Base-by-base conservation (phyloP, 148 eudicot genomes). In the Silene conica region DNA sequence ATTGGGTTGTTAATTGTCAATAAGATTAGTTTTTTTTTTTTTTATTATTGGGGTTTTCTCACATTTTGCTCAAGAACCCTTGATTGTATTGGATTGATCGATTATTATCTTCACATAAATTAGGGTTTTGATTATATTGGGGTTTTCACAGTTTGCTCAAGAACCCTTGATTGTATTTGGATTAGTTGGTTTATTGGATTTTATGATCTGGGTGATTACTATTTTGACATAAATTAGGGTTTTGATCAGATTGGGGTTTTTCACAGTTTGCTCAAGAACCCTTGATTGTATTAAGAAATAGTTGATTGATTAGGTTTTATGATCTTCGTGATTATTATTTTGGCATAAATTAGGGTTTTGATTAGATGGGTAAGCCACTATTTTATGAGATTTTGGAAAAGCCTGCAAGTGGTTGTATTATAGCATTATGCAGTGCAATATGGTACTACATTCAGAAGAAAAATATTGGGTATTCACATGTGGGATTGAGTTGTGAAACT, bases 361-460 rank as follows among this genome's bases (percentile, higher is more conserved):
- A n/a, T 71, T 75, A 84, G 84, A 94, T 94, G 98, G 98, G 98
- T 63, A 94, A 94, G 79, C 97, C 98, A 3, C 56, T 94, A 21
- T 56, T 94, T 4, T 89, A 81, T 80, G 98, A 94, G 82, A 91
- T 94, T 59, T 68, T 87, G 63, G 98, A 94, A 78, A 94, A 94
- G 74, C 98, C 98, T 63, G 98, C 88, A 50, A 91, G 96, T 48
- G 91, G 97, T 69, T 94, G 90, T 85, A 54, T 88, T 0, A 91
- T 94, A 52, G 96, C 84, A 41, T 70, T 94, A 22, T 91, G 97
- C 75, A 86, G 82, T 85, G 87, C 85, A 68, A 84, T 91, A 55
- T 94, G 98, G 98, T 88, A 83, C 57, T 89, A 85, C 48, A 89
- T 94, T 72, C 97, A 94, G 79, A 94, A 94, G 86, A 91, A 89